A percentile compares a stretch with the other conserved stretches of the same genome.
Conservation (phyloP, 225 moss, liverwort and hornwort species). For the Neckera pumila region DNA sequence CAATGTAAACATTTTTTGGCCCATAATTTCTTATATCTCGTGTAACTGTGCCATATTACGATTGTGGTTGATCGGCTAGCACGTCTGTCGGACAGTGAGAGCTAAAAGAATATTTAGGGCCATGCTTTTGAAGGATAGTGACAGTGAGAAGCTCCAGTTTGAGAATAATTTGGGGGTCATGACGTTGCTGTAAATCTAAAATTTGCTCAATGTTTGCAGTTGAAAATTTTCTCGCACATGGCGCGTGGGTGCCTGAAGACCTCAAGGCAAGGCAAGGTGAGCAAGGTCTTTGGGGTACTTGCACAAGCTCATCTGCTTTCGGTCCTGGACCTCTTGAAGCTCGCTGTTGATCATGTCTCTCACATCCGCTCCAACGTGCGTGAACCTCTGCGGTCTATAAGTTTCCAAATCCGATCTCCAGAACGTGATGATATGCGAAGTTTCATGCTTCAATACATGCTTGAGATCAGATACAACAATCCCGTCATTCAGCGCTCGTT, state of each 20-base stretch:
- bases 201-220: conserved; percentile 1
- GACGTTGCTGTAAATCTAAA: conserved; percentile 7
- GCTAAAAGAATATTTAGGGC: background rate
- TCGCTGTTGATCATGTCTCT: too few relatives aligned
- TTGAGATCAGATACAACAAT: too few relatives aligned
- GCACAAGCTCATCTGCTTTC: background rate
- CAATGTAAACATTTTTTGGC: background rate
- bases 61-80: background rate
- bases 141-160: conserved; percentile 28
- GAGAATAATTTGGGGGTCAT: conserved; percentile 22
- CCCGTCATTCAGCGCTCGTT: too few relatives aligned
- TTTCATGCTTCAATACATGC: too few relatives aligned
- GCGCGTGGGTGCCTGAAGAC: background rate
- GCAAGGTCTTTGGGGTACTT: too few relatives aligned
- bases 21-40: background rate
- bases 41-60: background rate
- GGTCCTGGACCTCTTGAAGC: too few relatives aligned
- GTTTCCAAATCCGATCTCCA: too few relatives aligned
- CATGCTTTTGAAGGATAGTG: background rate
- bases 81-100: background rate
- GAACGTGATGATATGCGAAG: too few relatives aligned
- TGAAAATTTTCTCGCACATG: background rate
- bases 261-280: background rate
- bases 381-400: too few relatives aligned
- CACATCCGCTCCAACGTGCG: too few relatives aligned